Conservation (phyloP, 371 early-diverging fungal species). For the Haplosporangium sp. region DNA sequence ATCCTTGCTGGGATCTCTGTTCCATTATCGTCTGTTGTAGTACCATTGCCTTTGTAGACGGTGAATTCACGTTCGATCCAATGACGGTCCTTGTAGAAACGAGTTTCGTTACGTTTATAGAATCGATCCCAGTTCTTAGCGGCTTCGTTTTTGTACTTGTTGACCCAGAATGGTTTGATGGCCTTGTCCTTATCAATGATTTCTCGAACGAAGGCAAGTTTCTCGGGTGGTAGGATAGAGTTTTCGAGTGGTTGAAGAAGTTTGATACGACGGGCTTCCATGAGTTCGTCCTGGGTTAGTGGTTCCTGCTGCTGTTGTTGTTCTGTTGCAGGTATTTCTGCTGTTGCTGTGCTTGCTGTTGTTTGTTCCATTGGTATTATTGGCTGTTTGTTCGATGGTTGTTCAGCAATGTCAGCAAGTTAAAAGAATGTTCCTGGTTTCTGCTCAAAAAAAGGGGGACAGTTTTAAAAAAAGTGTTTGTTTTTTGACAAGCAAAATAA, state of each 20-base stretch:
- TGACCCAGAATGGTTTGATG: constrained; percentile 82
- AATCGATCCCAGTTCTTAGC: constrained; percentile 90
- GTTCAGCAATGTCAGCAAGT: constrained; percentile 21
- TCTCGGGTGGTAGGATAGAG: constrained; percentile 54
- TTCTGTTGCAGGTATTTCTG: too few relatives aligned
- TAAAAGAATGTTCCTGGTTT: too few relatives aligned
- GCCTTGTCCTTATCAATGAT: constrained; percentile 75
- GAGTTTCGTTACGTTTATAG: constrained; percentile 92
- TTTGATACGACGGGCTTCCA: constrained; percentile 41
- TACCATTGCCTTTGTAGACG: constrained; percentile 65
- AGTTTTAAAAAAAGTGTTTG: too few relatives aligned
- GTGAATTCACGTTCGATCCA: constrained; percentile 96
- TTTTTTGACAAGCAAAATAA: too few relatives aligned
- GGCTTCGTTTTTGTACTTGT: constrained; percentile 87
- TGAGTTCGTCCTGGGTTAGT: too few relatives aligned
- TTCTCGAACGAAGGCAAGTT: constrained; percentile 69
- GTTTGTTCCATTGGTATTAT: not conserved
- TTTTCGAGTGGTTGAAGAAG: constrained; percentile 43
- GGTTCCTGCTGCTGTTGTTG: too few relatives aligned
- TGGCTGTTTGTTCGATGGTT: not conserved
- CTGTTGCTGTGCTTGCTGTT: not conserved
- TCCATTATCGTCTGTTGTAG: not conserved
- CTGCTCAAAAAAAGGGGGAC: too few relatives aligned
- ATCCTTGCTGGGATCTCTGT: constrained; percentile 14
- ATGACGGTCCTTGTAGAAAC: constrained; percentile 95